Base-by-base conservation (phyloP, 108 stramenopile genomes). In the Skeletonema tropicum region DNA sequence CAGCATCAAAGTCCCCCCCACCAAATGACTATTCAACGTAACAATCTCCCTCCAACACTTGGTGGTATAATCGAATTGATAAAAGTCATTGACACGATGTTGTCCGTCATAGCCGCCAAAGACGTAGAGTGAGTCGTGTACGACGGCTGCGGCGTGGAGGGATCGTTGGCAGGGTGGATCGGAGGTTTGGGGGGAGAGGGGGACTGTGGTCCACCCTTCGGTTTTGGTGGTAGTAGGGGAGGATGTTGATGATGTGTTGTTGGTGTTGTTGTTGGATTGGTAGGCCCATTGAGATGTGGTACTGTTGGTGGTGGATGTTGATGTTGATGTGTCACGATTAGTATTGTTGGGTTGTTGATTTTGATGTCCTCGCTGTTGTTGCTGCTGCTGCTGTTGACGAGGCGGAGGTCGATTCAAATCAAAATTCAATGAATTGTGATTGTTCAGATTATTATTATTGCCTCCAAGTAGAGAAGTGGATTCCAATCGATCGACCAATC, bases 81-180 rank as follows among this genome's bases (percentile, higher is more conserved):
- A 91, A 67, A 97, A 96, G 46, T 97, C 95, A 82, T 99, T 98
- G 31, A 98, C 92, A 10, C 97, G 87, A 21, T 74, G 49, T 11
- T 83, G 70, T 15, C 98, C 98, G 64, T 96, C 93, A 75, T 97
- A 97, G 1, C 93, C 93, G 4, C 92, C 93, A 57, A 94, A 94
- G 6, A 96, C 89, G 49, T 88, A 96, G 38, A 96, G 59, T 10
- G 76, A 75, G 45, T 84, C 77, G 12, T 75, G 68, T 41, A 89
- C 68, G 14, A 90, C 60, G 3, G 93, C 97, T 8, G 96, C 96
- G 19, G 94, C 92, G 78, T 99, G 98, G 31, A 97, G 80, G 21
- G 91, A 92, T 33, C 94, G 79, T 55, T 86, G 75, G 46, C 89
- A 92, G 17, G 94, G 94, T 41, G 77, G 66, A 11, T 7, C 1